These are phyloP conservation scores for Falciphora oryzae DNA, from an alignment of 2,329 filamentous ascomycete genomes.

Conservation along the genomic window DNA sequence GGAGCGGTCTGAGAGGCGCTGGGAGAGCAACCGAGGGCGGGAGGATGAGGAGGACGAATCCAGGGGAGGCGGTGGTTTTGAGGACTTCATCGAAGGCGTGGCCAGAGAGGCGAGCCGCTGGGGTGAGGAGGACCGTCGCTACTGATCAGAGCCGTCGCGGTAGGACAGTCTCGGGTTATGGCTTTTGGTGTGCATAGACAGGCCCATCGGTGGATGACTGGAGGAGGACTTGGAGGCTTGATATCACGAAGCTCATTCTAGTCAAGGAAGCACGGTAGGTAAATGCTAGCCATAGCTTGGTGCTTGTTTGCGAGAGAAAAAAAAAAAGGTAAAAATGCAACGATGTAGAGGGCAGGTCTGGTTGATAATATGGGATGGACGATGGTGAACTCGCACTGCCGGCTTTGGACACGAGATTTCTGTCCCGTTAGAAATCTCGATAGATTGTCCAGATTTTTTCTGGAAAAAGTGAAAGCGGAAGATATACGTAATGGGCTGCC, in stretches of 20 bases:
- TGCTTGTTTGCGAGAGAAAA: no score
- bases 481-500: not conserved
- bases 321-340: not conserved
- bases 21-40: slow-evolving; percentile 11
- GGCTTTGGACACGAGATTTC: no score
- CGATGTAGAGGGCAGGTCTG: no score
- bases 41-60: slow-evolving; percentile 2
- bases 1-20: slow-evolving; percentile 33
- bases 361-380: no score
- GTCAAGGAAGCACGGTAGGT: not conserved
- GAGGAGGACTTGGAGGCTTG: not conserved
- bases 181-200: not conserved
- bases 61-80: not conserved
- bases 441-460: no score
- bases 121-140: not conserved
- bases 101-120: not conserved
- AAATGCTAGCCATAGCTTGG: not conserved
- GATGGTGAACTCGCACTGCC: no score
- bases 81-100: not conserved
- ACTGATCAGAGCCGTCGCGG: not conserved
- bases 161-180: not conserved
- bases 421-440: no score
- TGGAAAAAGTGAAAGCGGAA: no score
- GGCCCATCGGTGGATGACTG: not conserved
- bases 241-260: not conserved